Percentiles rank a stretch among this genome's conserved stretches.
Evolutionary conservation across 208 protist species (phyloP).

Genomic region (Trypanosoma lewisi): DNA sequence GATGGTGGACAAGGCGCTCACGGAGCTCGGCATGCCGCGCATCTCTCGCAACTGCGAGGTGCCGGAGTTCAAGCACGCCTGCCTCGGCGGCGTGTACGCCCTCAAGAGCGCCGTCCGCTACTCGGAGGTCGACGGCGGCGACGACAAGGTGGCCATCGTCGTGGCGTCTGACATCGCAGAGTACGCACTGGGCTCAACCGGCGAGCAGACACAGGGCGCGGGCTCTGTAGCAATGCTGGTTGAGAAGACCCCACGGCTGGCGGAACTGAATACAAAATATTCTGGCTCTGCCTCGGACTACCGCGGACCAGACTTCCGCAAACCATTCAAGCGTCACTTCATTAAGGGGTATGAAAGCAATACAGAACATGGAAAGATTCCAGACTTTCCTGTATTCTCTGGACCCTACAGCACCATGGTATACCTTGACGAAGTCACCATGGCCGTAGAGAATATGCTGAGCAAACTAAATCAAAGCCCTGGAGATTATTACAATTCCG

Average conservation of each 20-base stretch:
- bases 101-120: slow-evolving; percentile 83
- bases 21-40: slow-evolving; percentile 56
- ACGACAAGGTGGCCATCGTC: slow-evolving; percentile 76
- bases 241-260: slow-evolving; percentile 71
- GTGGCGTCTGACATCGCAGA: slow-evolving; percentile 90
- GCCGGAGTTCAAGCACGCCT: slow-evolving; percentile 93
- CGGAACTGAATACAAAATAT: slow-evolving; percentile 73
- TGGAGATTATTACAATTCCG: slow-evolving; percentile 84
- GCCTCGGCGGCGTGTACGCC: slow-evolving; percentile 88
- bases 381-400: slow-evolving; percentile 91
- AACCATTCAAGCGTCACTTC: slow-evolving; percentile 86
- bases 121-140: slow-evolving; percentile 46
- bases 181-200: slow-evolving; percentile 86
- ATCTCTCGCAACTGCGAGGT: slow-evolving; percentile 88
- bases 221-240: slow-evolving; percentile 83
- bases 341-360: slow-evolving; percentile 77
- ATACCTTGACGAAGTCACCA: slow-evolving; percentile 87
- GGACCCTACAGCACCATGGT: slow-evolving; percentile 88
- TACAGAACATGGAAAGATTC: slow-evolving; percentile 72
- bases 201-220: slow-evolving; percentile 89
- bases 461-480: slow-evolving; percentile 50
- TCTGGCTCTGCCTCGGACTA: slow-evolving; percentile 82
- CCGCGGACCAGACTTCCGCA: slow-evolving; percentile 90
- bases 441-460: slow-evolving; percentile 89
- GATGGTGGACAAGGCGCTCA: slow-evolving; percentile 87